Evolutionary conservation across 2,329 filamentous ascomycete genomes (phyloP).

Genomic region (Cordyceps militaris): DNA sequence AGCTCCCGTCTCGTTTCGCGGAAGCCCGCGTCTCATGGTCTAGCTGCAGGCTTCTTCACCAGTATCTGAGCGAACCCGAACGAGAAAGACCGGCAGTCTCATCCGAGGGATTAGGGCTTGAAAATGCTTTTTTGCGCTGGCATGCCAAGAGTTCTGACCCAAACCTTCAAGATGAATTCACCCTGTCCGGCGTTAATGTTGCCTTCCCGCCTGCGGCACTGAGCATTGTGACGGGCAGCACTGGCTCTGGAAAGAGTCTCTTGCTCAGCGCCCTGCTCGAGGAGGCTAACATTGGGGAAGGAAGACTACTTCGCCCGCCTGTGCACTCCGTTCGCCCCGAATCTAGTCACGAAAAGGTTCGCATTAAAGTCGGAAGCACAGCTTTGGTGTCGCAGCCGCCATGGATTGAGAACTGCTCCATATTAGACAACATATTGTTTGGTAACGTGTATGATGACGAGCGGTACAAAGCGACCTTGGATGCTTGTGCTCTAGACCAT

Average conservation of each 20-base stretch:
- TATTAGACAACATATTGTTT: slow-evolving; percentile 40
- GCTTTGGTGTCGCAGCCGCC: slow-evolving; percentile 41
- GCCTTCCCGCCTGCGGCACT: slow-evolving; percentile 56
- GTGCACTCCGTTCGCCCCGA: no score
- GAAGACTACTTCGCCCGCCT: slow-evolving; percentile 43
- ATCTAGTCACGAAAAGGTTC: neutral
- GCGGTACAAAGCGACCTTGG: slow-evolving; percentile 39
- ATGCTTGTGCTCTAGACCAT: slow-evolving; percentile 36
- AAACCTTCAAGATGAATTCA: slow-evolving; percentile 31
- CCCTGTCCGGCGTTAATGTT: slow-evolving; percentile 51
- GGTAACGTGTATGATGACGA: slow-evolving; percentile 31
- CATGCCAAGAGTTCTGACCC: neutral
- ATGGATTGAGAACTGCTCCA: slow-evolving; percentile 40
- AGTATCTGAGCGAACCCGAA: slow-evolving; percentile 6
- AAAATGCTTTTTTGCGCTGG: slow-evolving; percentile 9
- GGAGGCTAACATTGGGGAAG: slow-evolving; percentile 56
- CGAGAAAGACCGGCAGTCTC: neutral
- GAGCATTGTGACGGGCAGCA: slow-evolving; percentile 61
- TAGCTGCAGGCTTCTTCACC: slow-evolving; percentile 9
- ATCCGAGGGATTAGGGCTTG: neutral
- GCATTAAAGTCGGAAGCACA: slow-evolving; percentile 16
- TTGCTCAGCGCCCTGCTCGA: slow-evolving; percentile 61
- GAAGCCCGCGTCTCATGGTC: slow-evolving; percentile 9
- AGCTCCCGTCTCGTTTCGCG: slow-evolving; percentile 1
- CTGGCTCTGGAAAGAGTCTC: slow-evolving; percentile 63